Percentiles rank a stretch among this genome's conserved stretches.
Conservation (phyloP, 1,284 basidiomycete species). For the Microbotryum saponariae region DNA sequence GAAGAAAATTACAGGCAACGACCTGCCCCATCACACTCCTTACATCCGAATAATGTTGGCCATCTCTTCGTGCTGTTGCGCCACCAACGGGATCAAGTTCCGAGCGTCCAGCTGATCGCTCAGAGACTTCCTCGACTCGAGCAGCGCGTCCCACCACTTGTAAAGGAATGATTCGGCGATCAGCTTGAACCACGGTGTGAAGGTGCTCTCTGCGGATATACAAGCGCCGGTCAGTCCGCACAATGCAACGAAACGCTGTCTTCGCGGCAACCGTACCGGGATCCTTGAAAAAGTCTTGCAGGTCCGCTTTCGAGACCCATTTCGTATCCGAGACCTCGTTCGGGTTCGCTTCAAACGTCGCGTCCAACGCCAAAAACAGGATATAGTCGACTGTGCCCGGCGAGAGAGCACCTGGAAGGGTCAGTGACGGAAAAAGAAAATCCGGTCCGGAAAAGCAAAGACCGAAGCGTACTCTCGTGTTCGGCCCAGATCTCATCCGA, state of each 20-base stretch:
- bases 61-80: constrained; percentile 21
- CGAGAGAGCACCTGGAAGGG: constrained; percentile 17
- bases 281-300: constrained; percentile 83
- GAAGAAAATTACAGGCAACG: not conserved
- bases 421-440: not conserved
- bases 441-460: not conserved
- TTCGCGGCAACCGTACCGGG: constrained; percentile 49
- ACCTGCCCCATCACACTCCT: not conserved
- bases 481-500: constrained; percentile 93
- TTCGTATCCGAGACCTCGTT: constrained; percentile 90
- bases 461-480: constrained; percentile 73
- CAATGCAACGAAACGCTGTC: constrained; percentile 2
- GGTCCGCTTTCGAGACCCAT: constrained; percentile 84
- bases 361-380: constrained; percentile 83
- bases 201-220: constrained; percentile 58
- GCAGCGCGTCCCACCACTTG: constrained; percentile 94
- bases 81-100: constrained; percentile 19
- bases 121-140: constrained; percentile 41
- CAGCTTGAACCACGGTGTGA: constrained; percentile 99
- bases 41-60: constrained; percentile 25
- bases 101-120: constrained; percentile 20
- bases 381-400: constrained; percentile 88
- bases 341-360: constrained; percentile 69
- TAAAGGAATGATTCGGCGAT: constrained; percentile 95
- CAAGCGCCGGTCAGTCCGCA: constrained; percentile 1